Evolutionary conservation across 208 protist genomes (phyloP).

Genomic region (Crithidia expoeki): DNA sequence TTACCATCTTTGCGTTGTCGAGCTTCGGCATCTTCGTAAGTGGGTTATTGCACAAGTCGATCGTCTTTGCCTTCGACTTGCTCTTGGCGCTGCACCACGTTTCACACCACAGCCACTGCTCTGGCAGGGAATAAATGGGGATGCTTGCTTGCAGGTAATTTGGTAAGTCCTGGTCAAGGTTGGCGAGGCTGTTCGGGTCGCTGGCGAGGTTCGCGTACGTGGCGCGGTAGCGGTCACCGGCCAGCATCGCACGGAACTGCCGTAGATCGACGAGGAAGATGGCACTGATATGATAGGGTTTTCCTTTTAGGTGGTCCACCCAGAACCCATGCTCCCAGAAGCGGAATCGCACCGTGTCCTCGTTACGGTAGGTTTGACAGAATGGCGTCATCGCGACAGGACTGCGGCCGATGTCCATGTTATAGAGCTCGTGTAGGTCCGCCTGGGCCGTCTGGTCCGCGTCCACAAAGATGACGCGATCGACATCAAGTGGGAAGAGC

Average conservation of each 20-base stretch:
- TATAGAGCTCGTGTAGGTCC: conserved; percentile 95
- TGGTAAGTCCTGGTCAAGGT: conserved; percentile 96
- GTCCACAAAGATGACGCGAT: conserved; percentile 99
- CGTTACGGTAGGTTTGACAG: conserved; percentile 89
- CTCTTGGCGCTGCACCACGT: conserved; percentile 96
- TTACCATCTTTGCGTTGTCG: conserved; percentile 90
- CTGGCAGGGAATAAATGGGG: conserved; percentile 96
- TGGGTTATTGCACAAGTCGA: conserved; percentile 98
- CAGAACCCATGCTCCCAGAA: conserved; percentile 96
- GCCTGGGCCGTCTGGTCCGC: conserved; percentile 95
- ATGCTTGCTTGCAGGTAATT: conserved; percentile 96
- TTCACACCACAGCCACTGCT: conserved; percentile 99
- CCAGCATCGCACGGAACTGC: conserved; percentile 80
- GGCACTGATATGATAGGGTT: conserved; percentile 98
- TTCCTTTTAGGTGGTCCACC: conserved; percentile 91
- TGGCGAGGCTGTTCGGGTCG: conserved; percentile 93
- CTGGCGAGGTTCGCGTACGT: conserved; percentile 88
- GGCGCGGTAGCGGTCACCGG: conserved; percentile 92
- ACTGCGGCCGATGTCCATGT: conserved; percentile 95
- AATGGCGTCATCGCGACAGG: conserved; percentile 98
- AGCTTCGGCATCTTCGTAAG: conserved; percentile 96
- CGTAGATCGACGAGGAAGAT: conserved; percentile 97
- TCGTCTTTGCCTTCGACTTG: conserved; percentile 96
- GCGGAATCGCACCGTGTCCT: conserved; percentile 92
- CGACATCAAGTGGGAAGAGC: conserved; percentile 97